Conservation (phyloP, 495 filamentous ascomycete genomes). For the Rhizodiscina lignyota region DNA sequence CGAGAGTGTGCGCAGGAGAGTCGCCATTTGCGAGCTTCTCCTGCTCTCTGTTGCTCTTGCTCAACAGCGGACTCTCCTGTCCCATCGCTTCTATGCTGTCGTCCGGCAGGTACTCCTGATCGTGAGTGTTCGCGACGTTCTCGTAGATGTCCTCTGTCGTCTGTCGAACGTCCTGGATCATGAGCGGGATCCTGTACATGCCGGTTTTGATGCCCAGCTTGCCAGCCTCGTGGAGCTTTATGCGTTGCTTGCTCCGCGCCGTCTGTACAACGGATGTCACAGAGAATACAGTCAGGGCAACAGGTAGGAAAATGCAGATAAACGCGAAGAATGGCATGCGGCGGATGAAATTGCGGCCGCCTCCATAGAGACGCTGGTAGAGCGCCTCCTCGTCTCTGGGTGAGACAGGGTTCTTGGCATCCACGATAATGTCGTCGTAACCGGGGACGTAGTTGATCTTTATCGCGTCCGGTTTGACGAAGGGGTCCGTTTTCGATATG, state of each 20-base stretch:
- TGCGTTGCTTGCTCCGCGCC: conserved; percentile 50
- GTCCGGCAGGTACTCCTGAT: conserved; percentile 40
- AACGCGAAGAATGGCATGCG: conserved; percentile 41
- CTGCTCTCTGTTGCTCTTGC: conserved; percentile 1
- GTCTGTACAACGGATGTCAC: conserved; percentile 63
- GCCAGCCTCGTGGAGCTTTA: conserved; percentile 58
- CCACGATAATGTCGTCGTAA: conserved; percentile 62
- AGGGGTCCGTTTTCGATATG: conserved; percentile 63
- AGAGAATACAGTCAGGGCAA: conserved; percentile 53
- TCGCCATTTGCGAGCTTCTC: conserved; percentile 1
- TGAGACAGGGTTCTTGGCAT: conserved; percentile 45
- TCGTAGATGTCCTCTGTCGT: conserved; percentile 62
- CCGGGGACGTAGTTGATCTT: conserved; percentile 55
- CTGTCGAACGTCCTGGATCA: conserved; percentile 52
- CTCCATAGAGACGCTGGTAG: conserved; percentile 14
- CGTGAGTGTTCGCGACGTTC: conserved; percentile 43
- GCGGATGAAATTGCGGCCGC: conserved; percentile 18
- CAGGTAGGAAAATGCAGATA: conserved; percentile 46
- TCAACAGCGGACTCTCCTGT: neutral
- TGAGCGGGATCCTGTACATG: conserved; percentile 58
- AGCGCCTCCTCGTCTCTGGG: conserved; percentile 22
- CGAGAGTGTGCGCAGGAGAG: conserved; percentile 6
- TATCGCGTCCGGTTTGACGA: conserved; percentile 40
- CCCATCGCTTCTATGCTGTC: conserved; percentile 9
- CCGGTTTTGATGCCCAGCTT: conserved; percentile 43